phyloP scores from a whole-genome alignment of 73 alveolate species.

The Durusdinium trenchii region DNA sequence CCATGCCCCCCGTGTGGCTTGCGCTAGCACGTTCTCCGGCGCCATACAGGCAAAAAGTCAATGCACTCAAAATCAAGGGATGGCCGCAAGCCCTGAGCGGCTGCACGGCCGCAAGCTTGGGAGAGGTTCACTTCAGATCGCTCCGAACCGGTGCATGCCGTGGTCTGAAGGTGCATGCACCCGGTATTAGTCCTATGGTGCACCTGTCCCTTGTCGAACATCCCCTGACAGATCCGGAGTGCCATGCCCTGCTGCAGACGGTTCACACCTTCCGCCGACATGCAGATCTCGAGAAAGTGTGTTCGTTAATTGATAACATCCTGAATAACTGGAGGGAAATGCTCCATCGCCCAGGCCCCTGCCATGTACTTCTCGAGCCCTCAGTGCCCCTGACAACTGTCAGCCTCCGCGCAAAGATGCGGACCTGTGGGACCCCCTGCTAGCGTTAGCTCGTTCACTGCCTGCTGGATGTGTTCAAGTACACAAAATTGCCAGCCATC shows the following conservation, averaged over 20 bases:
- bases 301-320: no score
- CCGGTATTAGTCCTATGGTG: neutral
- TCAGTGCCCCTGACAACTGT: no score
- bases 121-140: neutral
- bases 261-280: no score
- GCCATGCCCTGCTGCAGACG: neutral
- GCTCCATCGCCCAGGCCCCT: no score
- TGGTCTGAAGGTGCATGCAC: neutral
- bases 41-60: neutral
- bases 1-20: neutral
- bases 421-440: no score
- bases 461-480: no score
- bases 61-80: neutral
- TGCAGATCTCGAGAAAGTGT: no score
- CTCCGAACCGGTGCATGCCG: neutral
- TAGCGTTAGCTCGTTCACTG: no score
- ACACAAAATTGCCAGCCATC: no score
- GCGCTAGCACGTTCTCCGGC: neutral
- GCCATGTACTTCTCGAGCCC: no score
- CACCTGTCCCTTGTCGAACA: slow-evolving; percentile 1
- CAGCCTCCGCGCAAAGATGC: no score
- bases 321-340: no score
- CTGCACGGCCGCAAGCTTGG: neutral
- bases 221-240: neutral
- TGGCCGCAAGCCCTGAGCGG: slow-evolving; percentile 25